These are phyloP conservation scores for Colletotrichum cordylinicola DNA, from an alignment of 2,329 filamentous ascomycete species.

Conservation along the genomic window DNA sequence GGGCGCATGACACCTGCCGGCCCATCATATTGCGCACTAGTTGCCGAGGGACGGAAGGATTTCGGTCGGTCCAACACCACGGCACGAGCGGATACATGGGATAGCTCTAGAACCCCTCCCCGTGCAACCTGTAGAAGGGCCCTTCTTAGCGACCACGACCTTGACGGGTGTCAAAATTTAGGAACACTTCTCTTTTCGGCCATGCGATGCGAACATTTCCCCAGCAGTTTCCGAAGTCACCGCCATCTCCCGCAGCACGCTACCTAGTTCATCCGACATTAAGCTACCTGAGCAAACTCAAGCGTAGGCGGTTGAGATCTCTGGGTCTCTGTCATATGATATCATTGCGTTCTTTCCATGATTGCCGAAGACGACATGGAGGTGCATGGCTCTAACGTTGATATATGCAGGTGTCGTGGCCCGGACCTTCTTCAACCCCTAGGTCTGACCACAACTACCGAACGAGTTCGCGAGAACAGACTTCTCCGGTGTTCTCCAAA, in stretches of 20 bases:
- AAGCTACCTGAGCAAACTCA: neutral
- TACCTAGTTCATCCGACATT: conserved; percentile 13
- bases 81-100: neutral
- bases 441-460: neutral
- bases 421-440: neutral
- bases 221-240: neutral
- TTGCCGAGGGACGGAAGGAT: neutral
- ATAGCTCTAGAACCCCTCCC: neutral
- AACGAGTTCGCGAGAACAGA: neutral
- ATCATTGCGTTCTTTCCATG: neutral
- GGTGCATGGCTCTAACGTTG: neutral
- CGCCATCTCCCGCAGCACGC: neutral
- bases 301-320: neutral
- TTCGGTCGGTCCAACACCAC: neutral
- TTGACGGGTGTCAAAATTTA: neutral
- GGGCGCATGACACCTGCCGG: conserved; percentile 6
- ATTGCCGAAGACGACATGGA: neutral
- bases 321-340: neutral
- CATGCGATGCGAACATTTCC: neutral
- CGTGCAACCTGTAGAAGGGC: neutral
- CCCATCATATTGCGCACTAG: neutral
- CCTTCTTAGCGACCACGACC: neutral
- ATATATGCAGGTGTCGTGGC: neutral
- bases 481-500: neutral
- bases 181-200: neutral